These are phyloP conservation scores for Antarctomyces pellizariae DNA, from an alignment of 495 filamentous ascomycete species.

Conservation along the genomic window DNA sequence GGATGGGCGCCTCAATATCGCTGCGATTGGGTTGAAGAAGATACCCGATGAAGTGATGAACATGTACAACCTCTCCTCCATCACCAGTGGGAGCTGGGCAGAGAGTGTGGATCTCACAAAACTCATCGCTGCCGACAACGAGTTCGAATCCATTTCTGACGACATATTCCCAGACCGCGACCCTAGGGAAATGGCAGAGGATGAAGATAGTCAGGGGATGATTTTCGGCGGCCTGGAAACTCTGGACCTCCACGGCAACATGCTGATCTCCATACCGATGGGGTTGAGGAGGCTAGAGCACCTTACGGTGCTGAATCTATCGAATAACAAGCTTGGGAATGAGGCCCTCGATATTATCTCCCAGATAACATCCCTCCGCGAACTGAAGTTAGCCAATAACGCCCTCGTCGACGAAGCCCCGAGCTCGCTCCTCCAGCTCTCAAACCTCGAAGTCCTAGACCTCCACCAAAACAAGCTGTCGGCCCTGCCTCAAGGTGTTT, in stretches of 20 bases:
- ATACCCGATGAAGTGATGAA: conserved; percentile 67
- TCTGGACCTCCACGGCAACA: conserved; percentile 72
- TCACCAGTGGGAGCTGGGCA: conserved; percentile 48
- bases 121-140: conserved; percentile 81
- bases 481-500: conserved; percentile 44
- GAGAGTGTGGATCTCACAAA: conserved; percentile 83
- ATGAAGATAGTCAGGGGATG: conserved; percentile 39
- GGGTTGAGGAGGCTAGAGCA: conserved; percentile 49
- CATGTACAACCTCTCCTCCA: conserved; percentile 61
- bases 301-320: conserved; percentile 64
- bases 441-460: conserved; percentile 55
- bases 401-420: conserved; percentile 40
- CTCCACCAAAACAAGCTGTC: conserved; percentile 60
- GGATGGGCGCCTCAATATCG: conserved; percentile 74
- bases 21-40: conserved; percentile 55
- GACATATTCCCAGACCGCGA: conserved; percentile 54
- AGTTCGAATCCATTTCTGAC: conserved; percentile 50
- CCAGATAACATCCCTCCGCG: conserved; percentile 43
- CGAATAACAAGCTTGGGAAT: conserved; percentile 57
- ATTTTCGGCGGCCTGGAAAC: conserved; percentile 69
- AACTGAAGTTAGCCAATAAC: conserved; percentile 69
- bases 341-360: conserved; percentile 45
- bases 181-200: conserved; percentile 25
- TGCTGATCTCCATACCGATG: conserved; percentile 42
- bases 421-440: conserved; percentile 29